Percentiles rank a stretch among this genome's conserved stretches.
These are phyloP conservation scores for Phytomonas serpens DNA, from an alignment of 208 protist genomes.

Conservation along the genomic window DNA sequence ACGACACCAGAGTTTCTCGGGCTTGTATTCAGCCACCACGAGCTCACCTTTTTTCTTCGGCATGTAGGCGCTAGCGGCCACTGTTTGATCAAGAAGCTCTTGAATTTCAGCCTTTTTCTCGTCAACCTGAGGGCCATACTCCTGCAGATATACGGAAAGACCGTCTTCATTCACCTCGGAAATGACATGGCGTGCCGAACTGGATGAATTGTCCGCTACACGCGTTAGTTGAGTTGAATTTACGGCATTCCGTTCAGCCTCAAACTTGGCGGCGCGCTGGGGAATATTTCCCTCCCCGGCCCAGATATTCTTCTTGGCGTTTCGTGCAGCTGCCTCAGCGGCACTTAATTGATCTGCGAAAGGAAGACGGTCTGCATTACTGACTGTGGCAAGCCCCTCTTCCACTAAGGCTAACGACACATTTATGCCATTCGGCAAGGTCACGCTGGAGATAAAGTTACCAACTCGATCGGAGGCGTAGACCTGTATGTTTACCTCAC, in stretches of 20 bases:
- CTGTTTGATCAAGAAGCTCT: constrained; percentile 42
- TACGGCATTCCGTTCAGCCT: constrained; percentile 33
- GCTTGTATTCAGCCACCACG: constrained; percentile 61
- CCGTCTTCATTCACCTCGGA: constrained; percentile 71
- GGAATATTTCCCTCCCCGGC: constrained; percentile 33
- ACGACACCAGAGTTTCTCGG: constrained; percentile 77
- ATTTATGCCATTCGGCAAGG: constrained; percentile 62
- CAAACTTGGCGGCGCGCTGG: constrained; percentile 57
- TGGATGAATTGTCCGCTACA: constrained; percentile 36
- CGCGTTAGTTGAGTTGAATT: constrained; percentile 13
- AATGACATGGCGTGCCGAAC: constrained; percentile 35
- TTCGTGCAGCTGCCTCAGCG: constrained; percentile 49
- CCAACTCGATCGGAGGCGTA: constrained; percentile 72
- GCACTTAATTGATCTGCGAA: constrained; percentile 68
- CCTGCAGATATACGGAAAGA: constrained; percentile 67
- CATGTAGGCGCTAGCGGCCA: constrained; percentile 15
- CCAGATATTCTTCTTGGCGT: constrained; percentile 57
- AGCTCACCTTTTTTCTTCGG: constrained; percentile 57
- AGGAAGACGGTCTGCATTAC: constrained; percentile 61
- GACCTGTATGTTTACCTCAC: constrained; percentile 78
- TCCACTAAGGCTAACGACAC: constrained; percentile 55
- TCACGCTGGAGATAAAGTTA: constrained; percentile 78
- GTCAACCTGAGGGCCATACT: constrained; percentile 31
- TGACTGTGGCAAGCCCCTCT: constrained; percentile 71
- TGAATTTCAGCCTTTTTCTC: constrained; percentile 37